These are phyloP conservation scores for Boletus sp. DNA, from an alignment of 1,284 basidiomycete species.

Conservation along the genomic window DNA sequence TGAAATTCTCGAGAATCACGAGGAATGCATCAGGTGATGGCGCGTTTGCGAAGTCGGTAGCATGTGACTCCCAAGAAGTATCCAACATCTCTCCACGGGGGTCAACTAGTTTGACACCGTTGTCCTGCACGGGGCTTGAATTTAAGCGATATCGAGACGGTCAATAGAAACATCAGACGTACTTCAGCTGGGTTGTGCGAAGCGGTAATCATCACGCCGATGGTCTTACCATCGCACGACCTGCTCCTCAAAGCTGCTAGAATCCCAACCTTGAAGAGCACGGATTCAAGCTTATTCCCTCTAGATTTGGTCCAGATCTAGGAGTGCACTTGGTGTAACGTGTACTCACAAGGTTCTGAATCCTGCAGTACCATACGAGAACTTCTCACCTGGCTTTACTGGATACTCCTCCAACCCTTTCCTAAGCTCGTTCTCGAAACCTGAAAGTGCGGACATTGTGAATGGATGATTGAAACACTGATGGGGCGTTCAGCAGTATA, in stretches of 20 bases:
- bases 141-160: conserved; percentile 3
- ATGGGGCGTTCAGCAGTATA: neutral
- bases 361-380: conserved; percentile 92
- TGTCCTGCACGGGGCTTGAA: conserved; percentile 65
- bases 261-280: conserved; percentile 90
- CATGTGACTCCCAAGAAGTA: conserved; percentile 87
- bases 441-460: conserved; percentile 42
- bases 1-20: conserved; percentile 59
- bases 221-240: conserved; percentile 82
- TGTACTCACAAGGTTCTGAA: conserved; percentile 85
- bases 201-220: conserved; percentile 99
- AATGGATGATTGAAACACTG: neutral
- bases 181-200: conserved; percentile 97
- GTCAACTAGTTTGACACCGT: conserved; percentile 98
- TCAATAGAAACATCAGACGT: conserved; percentile 23
- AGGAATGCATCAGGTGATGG: conserved; percentile 71
- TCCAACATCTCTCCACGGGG: conserved; percentile 99
- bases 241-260: conserved; percentile 90
- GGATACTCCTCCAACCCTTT: conserved; percentile 55
- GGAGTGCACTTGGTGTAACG: neutral
- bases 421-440: conserved; percentile 35
- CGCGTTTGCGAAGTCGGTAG: conserved; percentile 89
- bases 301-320: conserved; percentile 40
- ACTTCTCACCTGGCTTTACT: conserved; percentile 60
- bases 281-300: conserved; percentile 81